These are phyloP conservation scores for Curvularia sp. DNA, from an alignment of 2,329 filamentous ascomycete genomes.

Conservation along the genomic window DNA sequence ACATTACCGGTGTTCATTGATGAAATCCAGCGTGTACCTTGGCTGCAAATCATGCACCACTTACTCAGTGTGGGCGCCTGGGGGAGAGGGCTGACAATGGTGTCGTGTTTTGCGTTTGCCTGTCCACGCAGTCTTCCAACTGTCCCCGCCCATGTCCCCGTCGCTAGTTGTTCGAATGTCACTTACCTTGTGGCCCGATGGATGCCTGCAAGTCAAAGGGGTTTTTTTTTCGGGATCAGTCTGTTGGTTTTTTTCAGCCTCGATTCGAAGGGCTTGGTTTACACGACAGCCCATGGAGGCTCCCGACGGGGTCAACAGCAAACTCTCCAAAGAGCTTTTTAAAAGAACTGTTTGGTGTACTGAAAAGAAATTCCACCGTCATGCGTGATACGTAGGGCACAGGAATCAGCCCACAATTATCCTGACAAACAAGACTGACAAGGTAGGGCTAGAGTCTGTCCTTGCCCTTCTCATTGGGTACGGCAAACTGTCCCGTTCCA, in stretches of 20 bases:
- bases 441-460: slow-evolving; percentile 1
- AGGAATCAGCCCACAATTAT: slow-evolving; percentile 11
- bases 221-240: neutral
- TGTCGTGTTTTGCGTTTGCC: neutral
- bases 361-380: neutral
- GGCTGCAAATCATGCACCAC: neutral
- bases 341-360: neutral
- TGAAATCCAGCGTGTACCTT: neutral
- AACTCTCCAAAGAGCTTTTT: slow-evolving; percentile 2
- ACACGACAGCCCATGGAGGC: neutral
- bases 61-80: neutral
- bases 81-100: neutral
- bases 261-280: neutral
- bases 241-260: neutral
- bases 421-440: slow-evolving; percentile 4
- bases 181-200: neutral
- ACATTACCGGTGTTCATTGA: neutral
- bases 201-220: neutral
- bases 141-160: neutral
- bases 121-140: neutral
- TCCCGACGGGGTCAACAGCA: neutral
- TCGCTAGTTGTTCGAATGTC: neutral
- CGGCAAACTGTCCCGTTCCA: slow-evolving; percentile 10
- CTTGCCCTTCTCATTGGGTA: slow-evolving; percentile 6
- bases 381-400: neutral